Conservation (phyloP, 2,329 filamentous ascomycete genomes). For the Paecilomyces niveus region DNA sequence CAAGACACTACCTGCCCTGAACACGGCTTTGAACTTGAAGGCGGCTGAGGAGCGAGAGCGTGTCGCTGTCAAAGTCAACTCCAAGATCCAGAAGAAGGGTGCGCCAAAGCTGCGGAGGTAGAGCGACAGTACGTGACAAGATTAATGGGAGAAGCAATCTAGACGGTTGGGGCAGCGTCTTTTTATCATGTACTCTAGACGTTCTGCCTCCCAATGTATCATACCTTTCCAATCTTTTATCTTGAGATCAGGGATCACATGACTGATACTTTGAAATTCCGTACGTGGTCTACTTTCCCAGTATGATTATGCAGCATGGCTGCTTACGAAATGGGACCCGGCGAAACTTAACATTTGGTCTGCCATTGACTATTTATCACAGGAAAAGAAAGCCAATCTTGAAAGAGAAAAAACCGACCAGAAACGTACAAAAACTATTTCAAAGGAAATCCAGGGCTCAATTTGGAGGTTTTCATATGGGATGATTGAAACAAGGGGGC, state of each 20-base stretch:
- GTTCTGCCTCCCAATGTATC: background rate
- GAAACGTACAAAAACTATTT: background rate
- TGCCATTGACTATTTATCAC: background rate
- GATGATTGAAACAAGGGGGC: background rate
- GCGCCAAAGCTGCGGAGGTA: background rate
- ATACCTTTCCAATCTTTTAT: background rate
- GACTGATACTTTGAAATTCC: background rate
- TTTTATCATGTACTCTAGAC: background rate
- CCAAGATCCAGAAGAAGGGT: conserved; percentile 11
- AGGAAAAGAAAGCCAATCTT: background rate
- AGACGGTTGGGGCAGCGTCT: background rate
- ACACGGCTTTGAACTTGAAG: conserved; percentile 19
- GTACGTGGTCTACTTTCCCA: background rate
- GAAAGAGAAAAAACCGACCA: background rate
- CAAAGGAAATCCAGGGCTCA: background rate
- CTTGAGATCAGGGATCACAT: background rate
- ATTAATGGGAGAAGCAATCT: background rate
- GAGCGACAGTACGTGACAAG: background rate
- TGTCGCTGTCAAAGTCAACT: conserved; percentile 19
- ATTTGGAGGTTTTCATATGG: background rate
- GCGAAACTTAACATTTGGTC: background rate
- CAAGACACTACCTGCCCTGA: conserved; percentile 24
- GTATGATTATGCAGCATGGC: background rate
- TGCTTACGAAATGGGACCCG: background rate
- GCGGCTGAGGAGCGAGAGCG: conserved; percentile 17